These are phyloP conservation scores for Xylaria sp. DNA, from an alignment of 2,329 filamentous ascomycete species.

Conservation along the genomic window DNA sequence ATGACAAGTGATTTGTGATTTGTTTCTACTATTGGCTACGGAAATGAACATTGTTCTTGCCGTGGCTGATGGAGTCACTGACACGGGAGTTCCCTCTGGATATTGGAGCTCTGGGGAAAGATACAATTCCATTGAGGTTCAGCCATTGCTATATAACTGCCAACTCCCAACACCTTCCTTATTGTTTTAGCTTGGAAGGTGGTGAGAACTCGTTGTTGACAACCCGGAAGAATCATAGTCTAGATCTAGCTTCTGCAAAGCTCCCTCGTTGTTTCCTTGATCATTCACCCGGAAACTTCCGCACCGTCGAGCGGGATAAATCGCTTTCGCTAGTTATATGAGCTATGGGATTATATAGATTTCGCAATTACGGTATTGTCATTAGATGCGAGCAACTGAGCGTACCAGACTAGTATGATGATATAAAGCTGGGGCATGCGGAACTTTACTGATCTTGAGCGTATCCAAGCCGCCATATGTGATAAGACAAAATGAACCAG, in stretches of 20 bases:
- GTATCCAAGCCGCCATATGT: not conserved
- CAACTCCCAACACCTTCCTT: not conserved
- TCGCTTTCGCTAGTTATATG: not conserved
- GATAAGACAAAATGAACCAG: not conserved
- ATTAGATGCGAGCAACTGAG: not conserved
- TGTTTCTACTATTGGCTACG: not conserved
- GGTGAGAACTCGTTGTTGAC: too few species aligned
- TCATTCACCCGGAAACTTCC: not conserved
- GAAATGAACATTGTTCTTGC: not conserved
- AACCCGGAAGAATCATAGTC: not conserved
- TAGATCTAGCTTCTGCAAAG: not conserved
- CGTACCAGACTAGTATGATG: not conserved
- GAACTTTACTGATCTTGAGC: not conserved
- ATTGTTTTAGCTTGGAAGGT: not conserved
- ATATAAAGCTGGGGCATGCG: not conserved
- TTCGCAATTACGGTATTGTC: not conserved
- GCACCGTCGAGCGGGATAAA: too few species aligned
- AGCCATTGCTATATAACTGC: not conserved
- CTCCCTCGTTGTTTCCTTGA: not conserved
- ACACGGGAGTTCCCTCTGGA: not conserved
- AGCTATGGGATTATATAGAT: not conserved
- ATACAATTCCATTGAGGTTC: not conserved
- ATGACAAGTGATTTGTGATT: not conserved
- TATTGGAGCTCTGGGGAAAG: not conserved
- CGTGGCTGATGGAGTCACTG: not conserved